Base-by-base conservation (phyloP, 2,329 filamentous ascomycete genomes). In the Xylariaceae sp. region DNA sequence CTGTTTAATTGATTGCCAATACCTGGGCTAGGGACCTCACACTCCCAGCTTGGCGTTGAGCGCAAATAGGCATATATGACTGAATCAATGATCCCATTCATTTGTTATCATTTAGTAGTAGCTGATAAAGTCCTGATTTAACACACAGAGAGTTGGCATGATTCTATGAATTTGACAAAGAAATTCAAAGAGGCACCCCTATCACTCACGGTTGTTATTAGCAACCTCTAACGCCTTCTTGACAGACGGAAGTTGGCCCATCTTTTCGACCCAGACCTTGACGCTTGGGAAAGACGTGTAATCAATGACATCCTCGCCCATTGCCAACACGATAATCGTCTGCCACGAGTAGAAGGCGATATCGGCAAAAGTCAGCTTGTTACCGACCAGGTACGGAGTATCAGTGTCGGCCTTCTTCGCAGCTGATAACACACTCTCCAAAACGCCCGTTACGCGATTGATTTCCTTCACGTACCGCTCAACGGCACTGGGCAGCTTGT, bases 391-490 rank as follows among this genome's bases (percentile, higher is more conserved):
- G 53, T 53, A 61, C 14, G 48, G 54, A 10, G 47, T 48, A 9
- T 56, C 57, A 11, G 34, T 48, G 2, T 45, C 44, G 1, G 28
- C 18, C 50, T 63, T 63, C 48, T 65, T 57, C 13, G 54, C 12
- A 31, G 50, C 28, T 12, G 50, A 43, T 10, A 77, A 61, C 31
- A 66, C 64, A 3, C 55, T 52, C 36, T 80, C 71, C 12, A 80
- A 62, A 5, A 80, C 75, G 14, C 67, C 67, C 6, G 69, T 62
- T 13, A 79, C 68, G 42, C 77, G 74, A 28, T 67, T 64, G 47
- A 74, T 63, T 56, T 79, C 75, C 22, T 69, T 69, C 16, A 60
- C 48, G 59, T 78, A 79, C 16, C 76, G 71, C 5, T 75, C 69
- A 18, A 72, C 62, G 5, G 73, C 75, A 14, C 67, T 71, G 0